These are phyloP conservation scores for Arabidopsis arenosa DNA, from an alignment of 345 rosid genomes.

Conservation along the genomic window DNA sequence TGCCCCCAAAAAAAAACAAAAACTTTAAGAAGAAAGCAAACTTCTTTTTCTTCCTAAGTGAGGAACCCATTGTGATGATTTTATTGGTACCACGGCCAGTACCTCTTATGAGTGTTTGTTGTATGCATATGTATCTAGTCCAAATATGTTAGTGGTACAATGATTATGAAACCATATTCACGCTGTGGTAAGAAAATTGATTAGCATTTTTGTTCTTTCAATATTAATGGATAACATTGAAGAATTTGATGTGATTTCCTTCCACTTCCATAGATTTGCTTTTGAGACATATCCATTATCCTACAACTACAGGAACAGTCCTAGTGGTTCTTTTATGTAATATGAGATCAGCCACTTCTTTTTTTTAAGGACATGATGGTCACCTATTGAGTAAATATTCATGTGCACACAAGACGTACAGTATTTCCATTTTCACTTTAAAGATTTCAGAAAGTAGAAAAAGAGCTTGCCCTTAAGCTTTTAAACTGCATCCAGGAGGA, in stretches of 20 bases:
- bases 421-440: neutral
- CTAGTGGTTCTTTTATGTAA: conserved; percentile 38
- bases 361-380: neutral
- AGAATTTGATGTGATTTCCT: conserved; percentile 39
- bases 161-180: conserved; percentile 30
- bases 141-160: conserved; percentile 34
- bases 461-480: conserved; percentile 3
- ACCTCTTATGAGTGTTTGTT: conserved; percentile 22
- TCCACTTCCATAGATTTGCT: conserved; percentile 28
- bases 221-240: conserved; percentile 19
- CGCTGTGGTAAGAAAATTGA: neutral
- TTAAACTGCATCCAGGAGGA: conserved; percentile 12
- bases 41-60: conserved; percentile 22
- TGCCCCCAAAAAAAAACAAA: neutral
- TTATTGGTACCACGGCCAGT: conserved; percentile 45
- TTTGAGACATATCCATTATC: conserved; percentile 33
- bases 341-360: conserved; percentile 37
- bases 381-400: conserved; percentile 6
- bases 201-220: neutral
- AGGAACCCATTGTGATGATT: conserved; percentile 19
- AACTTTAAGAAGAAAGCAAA: conserved; percentile 24
- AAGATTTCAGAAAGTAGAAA: conserved; percentile 16
- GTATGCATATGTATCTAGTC: neutral
- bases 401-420: conserved; percentile 8
- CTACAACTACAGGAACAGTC: conserved; percentile 34